These are phyloP conservation scores for Blastobotrys attinorum DNA, from an alignment of 805 yeast species.

Conservation along the genomic window DNA sequence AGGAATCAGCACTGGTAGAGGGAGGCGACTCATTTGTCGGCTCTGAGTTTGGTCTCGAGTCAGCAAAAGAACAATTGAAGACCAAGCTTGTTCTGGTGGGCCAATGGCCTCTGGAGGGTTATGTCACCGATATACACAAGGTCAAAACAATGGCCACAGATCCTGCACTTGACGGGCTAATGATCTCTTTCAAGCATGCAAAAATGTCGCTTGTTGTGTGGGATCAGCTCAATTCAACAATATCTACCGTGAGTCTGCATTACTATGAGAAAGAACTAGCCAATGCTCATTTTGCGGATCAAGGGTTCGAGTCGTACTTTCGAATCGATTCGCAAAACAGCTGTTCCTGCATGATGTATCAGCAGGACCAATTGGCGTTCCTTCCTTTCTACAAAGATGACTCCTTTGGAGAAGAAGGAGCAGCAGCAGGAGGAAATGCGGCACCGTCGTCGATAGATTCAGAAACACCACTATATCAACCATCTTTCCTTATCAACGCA, in stretches of 20 bases:
- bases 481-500: conserved; percentile 55
- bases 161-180: conserved; percentile 44
- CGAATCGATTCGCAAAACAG: conserved; percentile 54
- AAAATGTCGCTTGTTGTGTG: conserved; percentile 71
- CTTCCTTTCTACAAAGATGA: conserved; percentile 50
- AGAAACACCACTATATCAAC: conserved; percentile 36
- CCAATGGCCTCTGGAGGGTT: conserved; percentile 70
- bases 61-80: conserved; percentile 14
- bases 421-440: conserved; percentile 5
- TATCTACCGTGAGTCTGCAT: conserved; percentile 76
- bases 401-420: conserved; percentile 16
- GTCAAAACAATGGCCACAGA: conserved; percentile 42
- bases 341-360: conserved; percentile 46
- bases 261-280: conserved; percentile 66
- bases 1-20: conserved; percentile 17
- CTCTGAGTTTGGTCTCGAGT: conserved; percentile 21
- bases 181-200: conserved; percentile 64
- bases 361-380: conserved; percentile 57
- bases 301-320: conserved; percentile 36
- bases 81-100: conserved; percentile 37
- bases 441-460: conserved; percentile 7
- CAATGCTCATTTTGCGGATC: conserved; percentile 25
- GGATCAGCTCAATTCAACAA: conserved; percentile 44
- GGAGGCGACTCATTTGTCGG: conserved; percentile 16
- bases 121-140: conserved; percentile 48